These are phyloP conservation scores for Trichoderma gamsii DNA, from an alignment of 495 filamentous ascomycete species.

Conservation along the genomic window DNA sequence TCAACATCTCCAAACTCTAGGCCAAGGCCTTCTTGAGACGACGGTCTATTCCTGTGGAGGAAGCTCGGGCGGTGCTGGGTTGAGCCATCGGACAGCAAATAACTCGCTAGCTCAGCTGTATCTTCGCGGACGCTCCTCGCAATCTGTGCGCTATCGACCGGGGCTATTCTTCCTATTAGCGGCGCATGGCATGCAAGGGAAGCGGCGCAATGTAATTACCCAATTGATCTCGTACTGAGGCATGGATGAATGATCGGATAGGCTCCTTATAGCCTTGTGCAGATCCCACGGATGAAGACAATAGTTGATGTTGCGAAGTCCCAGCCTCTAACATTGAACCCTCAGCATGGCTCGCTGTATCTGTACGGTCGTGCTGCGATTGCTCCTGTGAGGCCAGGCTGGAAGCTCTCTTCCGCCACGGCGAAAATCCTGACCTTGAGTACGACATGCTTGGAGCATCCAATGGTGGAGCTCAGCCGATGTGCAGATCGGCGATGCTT, in stretches of 20 bases:
- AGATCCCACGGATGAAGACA: slow-evolving; percentile 38
- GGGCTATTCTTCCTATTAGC: slow-evolving; percentile 29
- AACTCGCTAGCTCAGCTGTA: slow-evolving; percentile 83
- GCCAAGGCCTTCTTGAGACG: not conserved
- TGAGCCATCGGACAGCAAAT: slow-evolving; percentile 65
- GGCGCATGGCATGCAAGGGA: not conserved
- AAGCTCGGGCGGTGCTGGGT: slow-evolving; percentile 36
- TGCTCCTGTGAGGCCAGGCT: slow-evolving; percentile 27
- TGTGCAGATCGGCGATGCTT: slow-evolving; percentile 3
- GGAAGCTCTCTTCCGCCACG: slow-evolving; percentile 36
- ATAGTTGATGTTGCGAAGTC: slow-evolving; percentile 17
- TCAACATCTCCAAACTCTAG: slow-evolving; percentile 17
- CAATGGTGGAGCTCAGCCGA: slow-evolving; percentile 8
- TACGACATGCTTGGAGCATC: slow-evolving; percentile 26
- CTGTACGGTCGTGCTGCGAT: slow-evolving; percentile 11
- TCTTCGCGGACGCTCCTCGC: slow-evolving; percentile 78
- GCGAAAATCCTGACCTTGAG: slow-evolving; percentile 31
- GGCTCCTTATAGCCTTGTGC: slow-evolving; percentile 52
- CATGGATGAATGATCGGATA: slow-evolving; percentile 72
- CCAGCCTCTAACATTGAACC: not conserved
- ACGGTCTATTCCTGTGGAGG: slow-evolving; percentile 26
- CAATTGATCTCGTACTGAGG: slow-evolving; percentile 57
- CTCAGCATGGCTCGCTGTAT: not conserved
- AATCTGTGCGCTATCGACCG: slow-evolving; percentile 62
- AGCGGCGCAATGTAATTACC: slow-evolving; percentile 40